Evolutionary conservation across 1,284 basidiomycete genomes (phyloP).

Genomic region (Ceratobasidium sp.): DNA sequence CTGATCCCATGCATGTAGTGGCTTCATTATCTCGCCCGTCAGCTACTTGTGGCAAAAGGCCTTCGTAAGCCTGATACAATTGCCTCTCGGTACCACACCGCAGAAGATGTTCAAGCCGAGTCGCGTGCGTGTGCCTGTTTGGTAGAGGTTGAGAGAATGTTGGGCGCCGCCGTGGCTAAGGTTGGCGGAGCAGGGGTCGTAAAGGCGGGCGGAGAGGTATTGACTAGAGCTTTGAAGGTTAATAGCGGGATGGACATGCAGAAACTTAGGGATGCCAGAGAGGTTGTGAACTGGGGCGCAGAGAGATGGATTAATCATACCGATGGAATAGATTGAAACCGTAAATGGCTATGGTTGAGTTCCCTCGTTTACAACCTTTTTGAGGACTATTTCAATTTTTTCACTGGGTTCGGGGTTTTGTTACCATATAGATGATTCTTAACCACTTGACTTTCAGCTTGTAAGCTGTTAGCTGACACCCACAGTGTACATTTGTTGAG

Average conservation of each 20-base stretch:
- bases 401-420: too few relatives aligned
- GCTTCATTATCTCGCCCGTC: constrained; percentile 82
- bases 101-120: constrained; percentile 53
- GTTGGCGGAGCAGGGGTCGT: not conserved
- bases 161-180: not conserved
- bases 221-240: constrained; percentile 9
- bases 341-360: too few relatives aligned
- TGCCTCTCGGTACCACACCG: constrained; percentile 53
- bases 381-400: too few relatives aligned
- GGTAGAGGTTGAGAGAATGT: constrained; percentile 55
- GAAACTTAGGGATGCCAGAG: constrained; percentile 2
- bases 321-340: not conserved
- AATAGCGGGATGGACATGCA: not conserved
- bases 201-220: constrained; percentile 7
- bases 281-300: constrained; percentile 41
- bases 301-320: constrained; percentile 34
- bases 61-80: constrained; percentile 63
- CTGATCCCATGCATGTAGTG: constrained; percentile 66
- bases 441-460: too few relatives aligned
- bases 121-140: constrained; percentile 57
- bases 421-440: too few relatives aligned
- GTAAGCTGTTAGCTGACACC: too few relatives aligned
- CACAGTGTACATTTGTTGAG: too few relatives aligned
- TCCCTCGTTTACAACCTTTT: too few relatives aligned
- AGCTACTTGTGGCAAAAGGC: constrained; percentile 78